Evolutionary conservation across 2,329 filamentous ascomycete genomes (phyloP).

Genomic region (Bipolaris victoriae): DNA sequence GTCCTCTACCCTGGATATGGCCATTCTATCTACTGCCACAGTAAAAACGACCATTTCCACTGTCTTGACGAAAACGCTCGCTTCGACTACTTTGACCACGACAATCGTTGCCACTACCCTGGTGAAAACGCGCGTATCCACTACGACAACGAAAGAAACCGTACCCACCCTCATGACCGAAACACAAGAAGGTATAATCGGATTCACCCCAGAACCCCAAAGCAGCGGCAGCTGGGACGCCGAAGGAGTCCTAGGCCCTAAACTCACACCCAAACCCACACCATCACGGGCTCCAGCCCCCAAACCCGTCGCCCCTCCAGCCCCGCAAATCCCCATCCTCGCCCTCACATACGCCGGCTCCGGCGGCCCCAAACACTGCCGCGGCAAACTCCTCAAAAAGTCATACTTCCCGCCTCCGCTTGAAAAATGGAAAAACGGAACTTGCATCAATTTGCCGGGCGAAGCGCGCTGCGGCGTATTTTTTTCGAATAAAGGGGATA

Average conservation of each 20-base stretch:
- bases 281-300: conserved; percentile 15
- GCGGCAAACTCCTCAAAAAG: conserved; percentile 38
- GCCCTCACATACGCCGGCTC: conserved; percentile 43
- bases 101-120: too few relatives aligned
- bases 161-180: conserved; percentile 20
- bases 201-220: conserved; percentile 25
- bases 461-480: conserved; percentile 46
- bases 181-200: conserved; percentile 35
- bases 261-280: conserved; percentile 20
- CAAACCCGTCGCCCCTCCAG: not conserved
- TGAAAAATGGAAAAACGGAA: conserved; percentile 36
- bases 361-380: conserved; percentile 45
- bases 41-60: too few relatives aligned
- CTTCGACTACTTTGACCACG: too few relatives aligned
- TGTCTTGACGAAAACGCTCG: too few relatives aligned
- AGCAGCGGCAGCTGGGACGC: conserved; percentile 23
- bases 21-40: too few relatives aligned
- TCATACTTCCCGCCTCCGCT: conserved; percentile 33
- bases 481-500: conserved; percentile 41
- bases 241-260: conserved; percentile 35
- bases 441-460: conserved; percentile 40
- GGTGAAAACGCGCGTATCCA: too few relatives aligned
- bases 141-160: too few relatives aligned
- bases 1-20: too few relatives aligned
- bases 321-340: conserved; percentile 36